Conservation (phyloP, 805 yeast genomes). For the Sugiyamaella floridensis region DNA sequence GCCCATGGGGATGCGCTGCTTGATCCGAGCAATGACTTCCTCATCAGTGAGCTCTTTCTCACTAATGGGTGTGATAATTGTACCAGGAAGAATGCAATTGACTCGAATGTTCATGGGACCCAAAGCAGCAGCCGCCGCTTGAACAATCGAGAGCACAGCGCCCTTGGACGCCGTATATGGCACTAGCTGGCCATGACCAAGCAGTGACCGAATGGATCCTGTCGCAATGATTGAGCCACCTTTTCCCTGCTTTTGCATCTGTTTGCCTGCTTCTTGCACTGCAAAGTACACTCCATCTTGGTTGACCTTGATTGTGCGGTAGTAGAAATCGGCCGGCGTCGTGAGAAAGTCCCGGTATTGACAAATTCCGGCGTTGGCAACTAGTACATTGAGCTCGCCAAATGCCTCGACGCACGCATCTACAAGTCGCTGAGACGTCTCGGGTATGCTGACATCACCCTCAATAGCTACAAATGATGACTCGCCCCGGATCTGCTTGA, state of each 20-base stretch:
- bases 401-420: constrained; percentile 31
- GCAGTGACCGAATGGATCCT: constrained; percentile 15
- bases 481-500: constrained; percentile 17
- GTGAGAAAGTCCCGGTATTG: constrained; percentile 33
- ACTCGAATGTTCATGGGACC: constrained; percentile 13
- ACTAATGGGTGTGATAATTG: constrained; percentile 12
- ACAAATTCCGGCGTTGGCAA: constrained; percentile 44
- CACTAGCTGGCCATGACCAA: constrained; percentile 10
- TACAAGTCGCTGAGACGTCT: constrained; percentile 30
- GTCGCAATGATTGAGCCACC: constrained; percentile 42
- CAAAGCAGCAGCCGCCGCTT: constrained; percentile 15
- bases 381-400: constrained; percentile 37
- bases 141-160: constrained; percentile 14
- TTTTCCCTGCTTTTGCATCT: constrained; percentile 39
- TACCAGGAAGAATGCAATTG: constrained; percentile 15
- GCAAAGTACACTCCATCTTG: constrained; percentile 40
- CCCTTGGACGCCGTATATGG: constrained; percentile 26
- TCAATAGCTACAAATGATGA: constrained; percentile 31
- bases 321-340: constrained; percentile 34
- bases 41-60: constrained; percentile 30
- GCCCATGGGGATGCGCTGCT: constrained; percentile 22
- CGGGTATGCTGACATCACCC: constrained; percentile 32
- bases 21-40: constrained; percentile 33
- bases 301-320: constrained; percentile 35
- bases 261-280: constrained; percentile 43